These are phyloP conservation scores for Fusarium caatingaense DNA, from an alignment of 2,329 filamentous ascomycete species.

Conservation along the genomic window DNA sequence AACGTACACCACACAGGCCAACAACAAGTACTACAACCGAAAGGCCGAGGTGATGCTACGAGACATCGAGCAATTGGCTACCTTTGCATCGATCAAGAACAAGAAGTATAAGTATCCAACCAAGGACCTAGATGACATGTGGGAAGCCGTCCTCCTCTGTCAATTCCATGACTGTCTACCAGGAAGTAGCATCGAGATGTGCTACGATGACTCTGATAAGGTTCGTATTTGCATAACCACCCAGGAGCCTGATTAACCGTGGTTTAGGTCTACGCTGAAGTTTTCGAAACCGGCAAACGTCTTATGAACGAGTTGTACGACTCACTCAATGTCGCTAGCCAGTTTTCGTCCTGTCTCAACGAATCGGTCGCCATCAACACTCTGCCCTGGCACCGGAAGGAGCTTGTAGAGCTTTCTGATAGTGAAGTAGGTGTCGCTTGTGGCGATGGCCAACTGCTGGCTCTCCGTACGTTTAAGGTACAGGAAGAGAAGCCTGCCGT, in stretches of 20 bases:
- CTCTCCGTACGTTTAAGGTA: conserved; percentile 62
- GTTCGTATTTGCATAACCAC: conserved; percentile 51
- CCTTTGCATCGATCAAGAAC: conserved; percentile 80
- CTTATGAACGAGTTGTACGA: conserved; percentile 76
- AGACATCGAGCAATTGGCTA: conserved; percentile 88
- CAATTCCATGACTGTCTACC: conserved; percentile 98
- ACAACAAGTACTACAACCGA: conserved; percentile 96
- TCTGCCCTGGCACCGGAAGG: conserved; percentile 83
- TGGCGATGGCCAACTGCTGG: conserved; percentile 65
- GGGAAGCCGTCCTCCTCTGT: conserved; percentile 90
- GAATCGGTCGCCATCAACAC: conserved; percentile 80
- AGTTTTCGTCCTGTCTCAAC: conserved; percentile 54
- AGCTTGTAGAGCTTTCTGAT: conserved; percentile 74
- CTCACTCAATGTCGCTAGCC: conserved; percentile 71
- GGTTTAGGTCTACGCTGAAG: conserved; percentile 77
- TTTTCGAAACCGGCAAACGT: conserved; percentile 81
- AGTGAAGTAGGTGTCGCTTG: conserved; percentile 65
- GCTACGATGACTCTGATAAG: conserved; percentile 93
- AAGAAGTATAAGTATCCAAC: conserved; percentile 89
- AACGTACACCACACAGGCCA: conserved; percentile 96
- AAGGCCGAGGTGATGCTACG: conserved; percentile 86
- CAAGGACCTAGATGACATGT: conserved; percentile 93
- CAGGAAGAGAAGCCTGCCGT: conserved; percentile 60
- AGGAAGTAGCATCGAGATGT: conserved; percentile 96
- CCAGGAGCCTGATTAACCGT: conserved; percentile 7